These are phyloP conservation scores for Fusarium armeniacum DNA, from an alignment of 2,329 filamentous ascomycete species.

Conservation along the genomic window DNA sequence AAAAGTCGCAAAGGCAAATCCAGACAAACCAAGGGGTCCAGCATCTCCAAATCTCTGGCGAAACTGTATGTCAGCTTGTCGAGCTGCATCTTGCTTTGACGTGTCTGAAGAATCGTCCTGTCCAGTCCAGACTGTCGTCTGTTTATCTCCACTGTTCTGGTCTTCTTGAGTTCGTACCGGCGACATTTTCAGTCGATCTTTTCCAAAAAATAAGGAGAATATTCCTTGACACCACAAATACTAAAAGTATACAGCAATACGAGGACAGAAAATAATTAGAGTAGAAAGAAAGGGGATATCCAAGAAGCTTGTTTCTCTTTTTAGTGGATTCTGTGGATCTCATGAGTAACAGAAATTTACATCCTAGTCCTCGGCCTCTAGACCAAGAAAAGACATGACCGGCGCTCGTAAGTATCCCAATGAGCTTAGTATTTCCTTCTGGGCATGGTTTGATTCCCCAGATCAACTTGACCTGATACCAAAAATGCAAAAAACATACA, in stretches of 20 bases:
- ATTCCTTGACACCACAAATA: accelerated
- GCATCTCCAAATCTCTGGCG: conserved; percentile 20
- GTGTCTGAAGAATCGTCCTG: not conserved
- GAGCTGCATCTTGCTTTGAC: conserved; percentile 1
- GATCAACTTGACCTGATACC: too few species aligned
- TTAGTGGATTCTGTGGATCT: conserved; percentile 15
- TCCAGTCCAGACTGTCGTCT: not conserved
- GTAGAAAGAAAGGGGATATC: conserved; percentile 6
- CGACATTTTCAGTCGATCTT: not conserved
- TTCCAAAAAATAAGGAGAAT: accelerated
- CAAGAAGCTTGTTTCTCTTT: conserved; percentile 14
- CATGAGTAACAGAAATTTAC: not conserved
- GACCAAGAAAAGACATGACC: not conserved
- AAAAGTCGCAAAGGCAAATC: conserved; percentile 18
- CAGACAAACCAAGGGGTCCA: conserved; percentile 10
- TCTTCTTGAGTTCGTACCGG: accelerated
- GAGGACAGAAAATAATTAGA: not conserved
- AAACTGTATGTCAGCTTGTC: not conserved
- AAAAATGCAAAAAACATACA: too few species aligned
- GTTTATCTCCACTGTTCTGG: not conserved
- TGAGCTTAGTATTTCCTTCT: conserved; percentile 14
- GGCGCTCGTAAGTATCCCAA: not conserved
- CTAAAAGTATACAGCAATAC: not conserved
- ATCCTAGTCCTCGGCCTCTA: not conserved
- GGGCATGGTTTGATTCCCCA: not conserved